Base-by-base conservation (phyloP, 352 stramenopile genomes). In the Aphanomyces euteiches region DNA sequence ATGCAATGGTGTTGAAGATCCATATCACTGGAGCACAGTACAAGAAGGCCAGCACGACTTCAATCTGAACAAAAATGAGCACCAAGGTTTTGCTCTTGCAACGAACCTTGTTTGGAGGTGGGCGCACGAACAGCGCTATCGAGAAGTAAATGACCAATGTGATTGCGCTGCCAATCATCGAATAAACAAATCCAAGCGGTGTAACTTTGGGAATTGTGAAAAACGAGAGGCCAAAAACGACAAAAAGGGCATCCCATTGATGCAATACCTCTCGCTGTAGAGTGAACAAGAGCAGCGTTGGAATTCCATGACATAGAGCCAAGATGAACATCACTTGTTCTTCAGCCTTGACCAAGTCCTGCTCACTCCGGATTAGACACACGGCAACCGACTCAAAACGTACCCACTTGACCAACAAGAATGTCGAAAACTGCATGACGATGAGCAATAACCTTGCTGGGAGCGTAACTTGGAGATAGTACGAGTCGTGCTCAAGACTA, bases 131-230 rank as follows among this genome's bases (percentile, higher is more conserved):
- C 50, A 93, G 83, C 41, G 79, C 78, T 5, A 92, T 75, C 15
- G 74, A 63, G 0, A 77, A 69, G 72, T 93, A 90, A 43, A 90
- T 67, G 12, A 76, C 60, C 3, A 84, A 79, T 0, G 86, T 93
- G 47, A 73, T 69, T 81, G 81, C 90, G 61, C 86, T 93, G 8
- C 86, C 86, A 56, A 87, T 77, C 28, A 86, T 82, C 15, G 82
- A 89, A 15, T 85, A 80, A 8, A 92, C 82, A 66, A 91, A 93
- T 57, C 86, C 82, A 19, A 93, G 73, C 41, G 86, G 84, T 40
- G 86, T 93, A 54, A 93, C 81, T 73, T 93, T 93, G 47, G 86
- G 86, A 59, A 92, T 90, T 6, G 86, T 92, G 60, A 92, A 93
- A 74, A 93, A 93, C 38, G 84, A 91, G 34, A 93, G 74, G 0